Evolutionary conservation across 2,329 filamentous ascomycete genomes (phyloP).

Genomic region (Chaetomium sp.): DNA sequence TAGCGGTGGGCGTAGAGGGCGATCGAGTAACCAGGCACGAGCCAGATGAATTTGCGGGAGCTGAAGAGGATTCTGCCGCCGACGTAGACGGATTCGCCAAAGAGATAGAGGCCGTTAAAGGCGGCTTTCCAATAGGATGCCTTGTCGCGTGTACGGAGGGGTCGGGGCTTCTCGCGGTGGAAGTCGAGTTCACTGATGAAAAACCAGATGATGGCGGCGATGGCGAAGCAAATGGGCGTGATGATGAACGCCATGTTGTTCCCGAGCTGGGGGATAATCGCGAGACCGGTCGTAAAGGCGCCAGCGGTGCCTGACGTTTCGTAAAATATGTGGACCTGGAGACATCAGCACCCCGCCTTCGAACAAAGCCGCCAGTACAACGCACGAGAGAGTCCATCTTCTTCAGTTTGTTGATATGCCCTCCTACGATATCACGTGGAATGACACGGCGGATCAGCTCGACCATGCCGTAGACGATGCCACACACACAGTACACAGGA

Average conservation of each 20-base stretch:
- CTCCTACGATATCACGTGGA: slow-evolving; percentile 45
- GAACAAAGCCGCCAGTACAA: no score
- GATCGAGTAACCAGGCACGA: slow-evolving; percentile 42
- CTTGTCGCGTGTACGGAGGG: neutral
- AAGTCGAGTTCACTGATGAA: slow-evolving; percentile 38
- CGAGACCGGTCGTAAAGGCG: slow-evolving; percentile 43
- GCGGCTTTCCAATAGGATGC: slow-evolving; percentile 34
- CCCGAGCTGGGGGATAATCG: slow-evolving; percentile 42
- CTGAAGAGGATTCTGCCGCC: slow-evolving; percentile 41
- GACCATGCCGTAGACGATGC: slow-evolving; percentile 42
- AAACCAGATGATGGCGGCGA: slow-evolving; percentile 38
- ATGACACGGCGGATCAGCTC: slow-evolving; percentile 46
- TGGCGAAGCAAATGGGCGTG: slow-evolving; percentile 41
- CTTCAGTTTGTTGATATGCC: slow-evolving; percentile 42
- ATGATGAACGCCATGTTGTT: slow-evolving; percentile 48
- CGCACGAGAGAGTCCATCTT: slow-evolving; percentile 34
- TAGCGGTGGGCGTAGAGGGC: slow-evolving; percentile 45
- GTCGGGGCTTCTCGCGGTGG: slow-evolving; percentile 22
- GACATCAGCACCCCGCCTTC: neutral
- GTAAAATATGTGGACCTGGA: slow-evolving; percentile 39
- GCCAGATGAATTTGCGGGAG: slow-evolving; percentile 42
- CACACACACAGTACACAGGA: slow-evolving; percentile 39
- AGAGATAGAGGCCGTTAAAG: slow-evolving; percentile 35
- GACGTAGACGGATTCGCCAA: slow-evolving; percentile 40
- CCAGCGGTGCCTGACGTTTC: slow-evolving; percentile 42